Evolutionary conservation across 441 rosid genomes (phyloP).

Genomic region (Populus tomentosa): DNA sequence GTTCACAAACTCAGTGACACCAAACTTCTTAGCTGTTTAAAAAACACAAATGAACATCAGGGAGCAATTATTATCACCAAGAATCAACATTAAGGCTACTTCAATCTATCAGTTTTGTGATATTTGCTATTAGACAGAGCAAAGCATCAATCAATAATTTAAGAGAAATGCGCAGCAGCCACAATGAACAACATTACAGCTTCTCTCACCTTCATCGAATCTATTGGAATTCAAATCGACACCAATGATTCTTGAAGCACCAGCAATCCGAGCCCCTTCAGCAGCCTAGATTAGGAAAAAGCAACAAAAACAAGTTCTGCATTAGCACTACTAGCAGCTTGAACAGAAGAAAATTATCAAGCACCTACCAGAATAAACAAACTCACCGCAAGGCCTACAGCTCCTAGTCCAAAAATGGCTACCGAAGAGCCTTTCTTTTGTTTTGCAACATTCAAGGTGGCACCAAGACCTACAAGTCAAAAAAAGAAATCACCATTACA

Average conservation of each 20-base stretch:
- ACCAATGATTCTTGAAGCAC: conserved; percentile 38
- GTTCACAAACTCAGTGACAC: conserved; percentile 24
- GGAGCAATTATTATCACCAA: background rate
- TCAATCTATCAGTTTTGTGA: too few species aligned
- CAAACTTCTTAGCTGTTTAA: conserved; percentile 29
- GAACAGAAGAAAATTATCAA: background rate
- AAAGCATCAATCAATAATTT: too few species aligned
- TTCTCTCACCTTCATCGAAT: conserved; percentile 17
- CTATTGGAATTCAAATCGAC: conserved; percentile 30
- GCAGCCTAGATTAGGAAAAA: conserved; percentile 16
- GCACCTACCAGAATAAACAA: too few species aligned
- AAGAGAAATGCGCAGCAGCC: too few species aligned
- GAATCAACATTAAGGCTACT: background rate
- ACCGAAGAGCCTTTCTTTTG: conserved; percentile 15
- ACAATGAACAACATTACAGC: background rate
- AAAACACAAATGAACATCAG: background rate
- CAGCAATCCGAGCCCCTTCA: conserved; percentile 35
- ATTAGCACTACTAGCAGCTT: background rate
- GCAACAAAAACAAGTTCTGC: background rate
- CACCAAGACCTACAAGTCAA: conserved; percentile 11
- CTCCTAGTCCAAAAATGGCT: conserved; percentile 21
- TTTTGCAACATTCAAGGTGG: conserved; percentile 20
- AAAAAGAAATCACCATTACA: too few species aligned
- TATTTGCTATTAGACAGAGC: too few species aligned
- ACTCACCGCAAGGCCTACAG: conserved; percentile 19